These are phyloP conservation scores for Populus hybrid DNA, from an alignment of 441 rosid genomes.

Conservation along the genomic window DNA sequence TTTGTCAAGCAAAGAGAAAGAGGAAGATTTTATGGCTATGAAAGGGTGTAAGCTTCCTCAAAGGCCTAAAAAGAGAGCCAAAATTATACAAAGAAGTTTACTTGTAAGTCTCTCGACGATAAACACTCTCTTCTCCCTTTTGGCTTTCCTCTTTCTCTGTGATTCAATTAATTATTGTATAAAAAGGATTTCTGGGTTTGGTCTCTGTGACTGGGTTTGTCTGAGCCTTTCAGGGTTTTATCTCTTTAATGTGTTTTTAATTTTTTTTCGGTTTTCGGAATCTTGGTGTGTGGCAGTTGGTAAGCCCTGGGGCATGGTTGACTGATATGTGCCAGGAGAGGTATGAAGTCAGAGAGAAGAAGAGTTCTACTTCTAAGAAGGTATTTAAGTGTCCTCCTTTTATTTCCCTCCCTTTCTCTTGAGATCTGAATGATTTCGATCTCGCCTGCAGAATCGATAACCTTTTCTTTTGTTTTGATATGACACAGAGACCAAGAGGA, in stretches of 20 bases:
- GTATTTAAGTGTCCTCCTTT: conserved; percentile 19
- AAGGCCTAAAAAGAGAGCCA: conserved; percentile 75
- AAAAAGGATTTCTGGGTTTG: neutral
- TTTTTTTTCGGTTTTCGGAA: neutral
- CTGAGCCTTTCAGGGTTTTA: neutral
- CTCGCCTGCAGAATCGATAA: neutral
- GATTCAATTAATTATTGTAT: neutral
- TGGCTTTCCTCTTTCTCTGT: neutral
- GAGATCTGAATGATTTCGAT: neutral
- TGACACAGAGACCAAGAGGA: conserved; percentile 61
- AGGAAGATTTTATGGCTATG: conserved; percentile 74
- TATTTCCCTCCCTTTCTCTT: neutral
- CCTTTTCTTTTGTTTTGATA: neutral
- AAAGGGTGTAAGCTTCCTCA: conserved; percentile 77
- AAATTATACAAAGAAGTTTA: conserved; percentile 58
- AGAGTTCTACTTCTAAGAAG: conserved; percentile 48
- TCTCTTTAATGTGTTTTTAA: conserved; percentile 1
- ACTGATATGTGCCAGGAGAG: conserved; percentile 75
- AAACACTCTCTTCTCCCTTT: neutral
- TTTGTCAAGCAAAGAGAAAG: conserved; percentile 70
- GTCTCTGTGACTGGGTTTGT: neutral
- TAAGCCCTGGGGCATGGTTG: conserved; percentile 75
- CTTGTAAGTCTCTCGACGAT: conserved; percentile 39
- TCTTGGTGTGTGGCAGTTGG: conserved; percentile 46
- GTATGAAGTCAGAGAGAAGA: conserved; percentile 74